Base-by-base conservation (phyloP, 1,139 yeast genomes). In the Geotrichum histeridarum region DNA sequence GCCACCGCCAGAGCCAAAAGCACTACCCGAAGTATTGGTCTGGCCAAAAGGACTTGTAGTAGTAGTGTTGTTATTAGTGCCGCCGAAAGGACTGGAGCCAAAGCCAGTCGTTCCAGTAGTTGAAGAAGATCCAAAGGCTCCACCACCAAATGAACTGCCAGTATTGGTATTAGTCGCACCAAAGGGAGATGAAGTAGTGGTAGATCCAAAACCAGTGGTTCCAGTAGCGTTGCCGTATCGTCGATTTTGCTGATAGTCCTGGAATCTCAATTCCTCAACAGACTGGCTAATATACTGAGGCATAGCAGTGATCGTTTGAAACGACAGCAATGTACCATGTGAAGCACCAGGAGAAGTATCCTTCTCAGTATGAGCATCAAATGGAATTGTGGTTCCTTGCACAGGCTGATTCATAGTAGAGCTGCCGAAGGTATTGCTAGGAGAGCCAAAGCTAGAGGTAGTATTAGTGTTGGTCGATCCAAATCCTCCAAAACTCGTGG, bases 221-320 rank as follows among this genome's bases (percentile, higher is more conserved):
- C 69, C 56, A n/a, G 64, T 63, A 14, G 66, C 65, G 53, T 70
- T 76, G n/a, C 85, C 86, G 60, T 64, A 82, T 55, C 83, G 79
- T 61, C 95, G 77, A 59, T 81, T 82, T 59, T 83, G 88, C 64
- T 83, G 82, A 68, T 93, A 93, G 71, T 93, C 99, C 69, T 86
- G 93, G 63, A 80, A 74, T 68, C 99, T 79, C 70, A 93, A 78
- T 69, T 93, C 99, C 69, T 91, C 97, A 64, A 84, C 80, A 0
- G 96, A 86, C 64, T 73, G 87, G 64, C 83, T 83, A 61, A 79
- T 77, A 68, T 93, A 93, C 66, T 89, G 95, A 12, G 95, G 96
- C 98, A 93, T 91, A 43, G 88, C 80, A 18, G 86, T 76, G 59
- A 94, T 83, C 63, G 83, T 83, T 67, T 91, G 90, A 70, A 78